Conservation (phyloP, 1,139 yeast species). For the Saccharomyces uvarum region DNA sequence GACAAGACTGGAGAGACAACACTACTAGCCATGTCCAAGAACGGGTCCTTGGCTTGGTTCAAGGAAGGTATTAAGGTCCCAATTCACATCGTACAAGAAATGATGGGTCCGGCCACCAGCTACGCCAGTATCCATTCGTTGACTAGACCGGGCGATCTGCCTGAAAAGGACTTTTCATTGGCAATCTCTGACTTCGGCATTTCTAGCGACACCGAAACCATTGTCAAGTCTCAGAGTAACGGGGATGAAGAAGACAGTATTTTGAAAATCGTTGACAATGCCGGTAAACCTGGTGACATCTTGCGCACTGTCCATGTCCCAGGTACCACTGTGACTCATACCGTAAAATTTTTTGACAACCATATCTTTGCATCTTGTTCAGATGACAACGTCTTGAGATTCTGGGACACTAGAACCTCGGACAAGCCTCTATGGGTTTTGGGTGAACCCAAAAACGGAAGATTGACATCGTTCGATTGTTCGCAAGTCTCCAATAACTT, state of each 20-base stretch:
- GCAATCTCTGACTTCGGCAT: constrained; percentile 26
- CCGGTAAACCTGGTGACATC: constrained; percentile 25
- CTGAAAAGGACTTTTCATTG: not conserved
- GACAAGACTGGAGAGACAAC: constrained; percentile 20
- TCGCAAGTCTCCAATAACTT: constrained; percentile 24
- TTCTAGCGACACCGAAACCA: constrained; percentile 20
- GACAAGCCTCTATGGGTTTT: constrained; percentile 21
- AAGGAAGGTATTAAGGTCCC: constrained; percentile 26
- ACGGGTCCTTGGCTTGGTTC: constrained; percentile 31
- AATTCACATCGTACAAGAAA: constrained; percentile 26
- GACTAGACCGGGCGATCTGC: constrained; percentile 14
- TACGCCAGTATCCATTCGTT: constrained; percentile 25
- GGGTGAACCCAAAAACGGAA: constrained; percentile 24
- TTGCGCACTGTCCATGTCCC: constrained; percentile 23
- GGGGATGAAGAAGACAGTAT: constrained; percentile 24
- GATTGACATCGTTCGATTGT: constrained; percentile 21
- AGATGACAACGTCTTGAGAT: constrained; percentile 26
- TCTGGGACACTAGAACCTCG: constrained; percentile 28
- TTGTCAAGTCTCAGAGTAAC: constrained; percentile 27
- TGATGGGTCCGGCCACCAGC: constrained; percentile 26
- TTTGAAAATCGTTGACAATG: constrained; percentile 26
- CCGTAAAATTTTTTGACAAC: constrained; percentile 27
- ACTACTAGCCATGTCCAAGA: constrained; percentile 24
- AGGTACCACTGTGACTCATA: constrained; percentile 24
- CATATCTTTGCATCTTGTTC: constrained; percentile 28